phyloP scores from a whole-genome alignment of 139 green algal species.

The Gonium pectorale region DNA sequence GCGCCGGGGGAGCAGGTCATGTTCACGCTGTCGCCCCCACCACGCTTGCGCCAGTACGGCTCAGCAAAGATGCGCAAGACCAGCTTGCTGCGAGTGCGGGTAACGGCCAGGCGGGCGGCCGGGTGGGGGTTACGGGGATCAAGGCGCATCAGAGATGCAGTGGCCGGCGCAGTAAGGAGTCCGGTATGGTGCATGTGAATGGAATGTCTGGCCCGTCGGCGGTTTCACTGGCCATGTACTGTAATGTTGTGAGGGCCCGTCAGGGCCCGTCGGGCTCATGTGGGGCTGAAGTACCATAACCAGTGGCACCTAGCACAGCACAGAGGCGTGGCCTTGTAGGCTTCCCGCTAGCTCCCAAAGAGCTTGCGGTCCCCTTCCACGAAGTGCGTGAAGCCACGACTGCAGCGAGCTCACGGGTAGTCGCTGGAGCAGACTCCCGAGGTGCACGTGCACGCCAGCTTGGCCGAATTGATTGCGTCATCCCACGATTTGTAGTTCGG shows the following conservation, averaged over 20 bases:
- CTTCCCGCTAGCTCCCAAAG: no score
- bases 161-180: not conserved
- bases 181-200: not conserved
- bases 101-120: not conserved
- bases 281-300: not conserved
- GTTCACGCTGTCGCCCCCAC: not conserved
- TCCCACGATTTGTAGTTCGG: not conserved
- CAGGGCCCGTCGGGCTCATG: no score
- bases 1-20: not conserved
- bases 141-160: not conserved
- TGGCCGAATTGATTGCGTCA: not conserved
- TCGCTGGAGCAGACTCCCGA: not conserved
- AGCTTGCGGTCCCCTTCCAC: no score
- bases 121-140: not conserved
- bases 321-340: no score
- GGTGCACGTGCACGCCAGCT: not conserved
- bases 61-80: conserved; percentile 6
- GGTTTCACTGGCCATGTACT: not conserved
- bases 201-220: not conserved
- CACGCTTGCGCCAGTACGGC: not conserved
- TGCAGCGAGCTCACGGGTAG: not conserved
- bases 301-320: not conserved
- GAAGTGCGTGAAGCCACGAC: no score
- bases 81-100: not conserved
- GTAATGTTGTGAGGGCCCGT: no score